Evolutionary conservation across 306 rosid species (phyloP), one percentile per base, ranked within the genome.

Genomic region (Trifolium dubium): DNA sequence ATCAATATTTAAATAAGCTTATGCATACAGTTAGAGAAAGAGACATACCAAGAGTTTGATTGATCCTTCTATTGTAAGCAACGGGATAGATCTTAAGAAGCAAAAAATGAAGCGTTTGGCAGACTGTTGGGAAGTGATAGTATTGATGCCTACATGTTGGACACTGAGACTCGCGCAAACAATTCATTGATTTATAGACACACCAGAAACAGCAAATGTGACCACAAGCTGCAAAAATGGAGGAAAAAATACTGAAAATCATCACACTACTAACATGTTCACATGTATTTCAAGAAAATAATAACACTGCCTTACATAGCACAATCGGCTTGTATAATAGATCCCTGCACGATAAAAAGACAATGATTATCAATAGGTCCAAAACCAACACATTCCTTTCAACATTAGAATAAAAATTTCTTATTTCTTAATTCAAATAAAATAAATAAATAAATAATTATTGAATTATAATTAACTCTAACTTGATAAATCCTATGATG

Each of bases 191-290:
- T 17, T 23, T 69, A 78, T 89, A 73, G 72, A 88, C 91, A 76
- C 97, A 93, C 98, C 98, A 93, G 84, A 93, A 93, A 79, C 98
- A 93, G 19, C 92, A 85, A 49, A 91, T 31, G 64, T 93, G 98
- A 64, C 97, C 97, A 83, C 98, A 91, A 54, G 90, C 98, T 93
- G 98, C 80, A 78, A 77, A 79, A 6, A 62, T 34, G 50, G 44
- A 40, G 17, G 12, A 30, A 67, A 68, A 61, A 39, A 9, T 5
- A 50, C 75, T 60, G 8, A 58, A 34, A 71, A 34, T 46, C 47
- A 77, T 34, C 56, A 64, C 51, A 40, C 28, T 13, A 23, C 67
- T 32, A 60, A 12, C 60, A 60, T 17, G 43, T 41, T 69, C n/a
- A 64, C 51, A 46, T 28, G 6, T 37, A 69, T 73, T 53, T 58